Percentiles rank a stretch among this genome's conserved stretches.
Evolutionary conservation across 208 protist genomes (phyloP).

Genomic region (Naegleria lovaniensis): DNA sequence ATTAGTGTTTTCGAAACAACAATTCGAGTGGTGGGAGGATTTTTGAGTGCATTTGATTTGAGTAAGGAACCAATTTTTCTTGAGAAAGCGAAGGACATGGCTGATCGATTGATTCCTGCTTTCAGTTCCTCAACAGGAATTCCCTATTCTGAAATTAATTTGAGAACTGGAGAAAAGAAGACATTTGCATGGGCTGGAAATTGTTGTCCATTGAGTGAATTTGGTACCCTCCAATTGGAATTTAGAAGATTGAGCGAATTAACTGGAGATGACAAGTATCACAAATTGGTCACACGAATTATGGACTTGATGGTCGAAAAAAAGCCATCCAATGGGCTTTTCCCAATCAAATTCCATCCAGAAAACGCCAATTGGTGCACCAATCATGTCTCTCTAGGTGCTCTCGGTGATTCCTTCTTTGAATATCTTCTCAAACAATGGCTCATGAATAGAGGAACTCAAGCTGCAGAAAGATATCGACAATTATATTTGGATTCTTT

Average conservation of each 20-base stretch:
- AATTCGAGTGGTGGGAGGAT: conserved; percentile 63
- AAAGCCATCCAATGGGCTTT: conserved; percentile 33
- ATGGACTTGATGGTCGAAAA: conserved; percentile 28
- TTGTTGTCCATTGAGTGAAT: conserved; percentile 48
- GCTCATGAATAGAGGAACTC: conserved; percentile 33
- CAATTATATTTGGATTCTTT: conserved; percentile 25
- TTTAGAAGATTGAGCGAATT: conserved; percentile 54
- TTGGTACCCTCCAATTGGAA: conserved; percentile 63
- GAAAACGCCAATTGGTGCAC: background rate
- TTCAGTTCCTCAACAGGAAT: background rate
- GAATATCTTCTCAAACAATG: conserved; percentile 60
- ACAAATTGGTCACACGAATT: conserved; percentile 23
- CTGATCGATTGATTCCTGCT: conserved; percentile 42
- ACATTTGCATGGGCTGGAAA: conserved; percentile 19
- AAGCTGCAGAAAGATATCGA: conserved; percentile 21
- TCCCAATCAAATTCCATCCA: conserved; percentile 31
- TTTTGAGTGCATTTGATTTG: conserved; percentile 64
- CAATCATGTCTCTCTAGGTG: conserved; percentile 44
- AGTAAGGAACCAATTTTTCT: conserved; percentile 47
- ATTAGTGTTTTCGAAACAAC: conserved; percentile 67
- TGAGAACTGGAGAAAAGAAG: background rate
- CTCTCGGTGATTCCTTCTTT: conserved; percentile 57
- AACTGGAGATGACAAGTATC: conserved; percentile 42
- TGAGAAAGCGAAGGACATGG: conserved; percentile 46
- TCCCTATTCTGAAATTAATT: background rate